Evolutionary conservation across 176 grass and related monocot genomes (phyloP).

Genomic region (Dactylis glomerata): DNA sequence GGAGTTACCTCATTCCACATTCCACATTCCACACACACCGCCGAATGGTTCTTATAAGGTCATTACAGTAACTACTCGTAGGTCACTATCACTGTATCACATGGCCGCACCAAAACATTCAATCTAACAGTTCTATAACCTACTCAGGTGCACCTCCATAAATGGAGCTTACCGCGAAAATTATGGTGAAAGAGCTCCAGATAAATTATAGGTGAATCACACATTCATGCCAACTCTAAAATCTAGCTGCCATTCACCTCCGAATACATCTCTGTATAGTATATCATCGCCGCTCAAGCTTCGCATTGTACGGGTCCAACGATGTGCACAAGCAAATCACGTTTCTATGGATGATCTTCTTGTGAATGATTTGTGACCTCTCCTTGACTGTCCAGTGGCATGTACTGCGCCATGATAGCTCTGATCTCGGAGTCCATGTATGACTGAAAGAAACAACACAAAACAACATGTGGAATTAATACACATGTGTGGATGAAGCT

Average conservation of each 20-base stretch:
- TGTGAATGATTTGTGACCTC: constrained; percentile 52
- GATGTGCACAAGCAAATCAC: background rate
- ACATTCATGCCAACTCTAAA: constrained; percentile 3
- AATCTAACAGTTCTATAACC: constrained; percentile 5
- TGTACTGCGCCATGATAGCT: constrained; percentile 73
- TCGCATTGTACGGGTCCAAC: background rate
- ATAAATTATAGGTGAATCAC: constrained; percentile 8
- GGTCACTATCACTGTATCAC: background rate
- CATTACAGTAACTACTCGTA: background rate
- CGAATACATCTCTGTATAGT: background rate
- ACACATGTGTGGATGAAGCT: background rate
- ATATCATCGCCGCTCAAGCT: background rate
- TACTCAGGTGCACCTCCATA: constrained; percentile 23
- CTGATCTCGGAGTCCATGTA: constrained; percentile 79
- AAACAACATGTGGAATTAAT: background rate
- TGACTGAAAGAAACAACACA: constrained; percentile 41
- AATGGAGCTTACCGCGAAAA: constrained; percentile 21
- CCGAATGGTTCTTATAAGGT: background rate
- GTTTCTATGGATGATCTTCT: constrained; percentile 21
- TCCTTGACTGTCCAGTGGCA: constrained; percentile 60
- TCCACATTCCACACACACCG: background rate
- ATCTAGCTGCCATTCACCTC: constrained; percentile 5
- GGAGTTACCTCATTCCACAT: no score
- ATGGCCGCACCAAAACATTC: constrained; percentile 13
- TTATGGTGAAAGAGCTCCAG: constrained; percentile 13